Base-by-base conservation (phyloP, 352 stramenopile genomes). In the Thalassiosira ordinaria region DNA sequence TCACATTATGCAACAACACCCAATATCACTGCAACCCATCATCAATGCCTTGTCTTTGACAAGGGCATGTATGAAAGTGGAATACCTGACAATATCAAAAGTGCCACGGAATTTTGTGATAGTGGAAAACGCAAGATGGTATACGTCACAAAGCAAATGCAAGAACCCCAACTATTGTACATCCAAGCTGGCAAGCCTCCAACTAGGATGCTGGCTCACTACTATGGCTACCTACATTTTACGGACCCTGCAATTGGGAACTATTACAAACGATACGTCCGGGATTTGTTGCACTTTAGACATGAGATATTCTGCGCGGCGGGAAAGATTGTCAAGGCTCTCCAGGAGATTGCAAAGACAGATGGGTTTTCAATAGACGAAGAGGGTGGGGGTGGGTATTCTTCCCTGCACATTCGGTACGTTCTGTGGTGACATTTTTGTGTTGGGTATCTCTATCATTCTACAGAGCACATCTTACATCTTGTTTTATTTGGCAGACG, bases 301-400 rank as follows among this genome's bases (percentile, higher is more conserved):
- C 81, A 92, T 64, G 64, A 89, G 64, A 95, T 95, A 44, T 89
- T 91, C 61, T 95, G 91, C 71, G 84, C 87, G 41, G 87, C 89
- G 33, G 89, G 79, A 24, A 90, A 90, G 60, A 90, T 95, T 69
- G 78, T 95, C 14, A 82, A 85, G 27, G 72, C 72, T 7, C 24
- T 91, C n/a, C 85, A 91, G 52, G 26, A 68, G 7, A 68, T 82
- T 66, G 80, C 14, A 0, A 70, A 31, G 47, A 2, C 78, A 49
- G 62, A 52, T 18, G 78, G 74, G 47, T 84, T 87, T 57, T 46
- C 4, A 16, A 13, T 37, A 20, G 80, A 92, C 53, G 49, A 60
- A 44, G 74, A 91, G 49, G 82, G 79, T 9, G 64, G 20, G 62
- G 88, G 88, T 29, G 82, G 66, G 6, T 93, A 82, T 75, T 88